Conservation (phyloP, 2,329 filamentous ascomycete species). For the Diaporthe destruens region DNA sequence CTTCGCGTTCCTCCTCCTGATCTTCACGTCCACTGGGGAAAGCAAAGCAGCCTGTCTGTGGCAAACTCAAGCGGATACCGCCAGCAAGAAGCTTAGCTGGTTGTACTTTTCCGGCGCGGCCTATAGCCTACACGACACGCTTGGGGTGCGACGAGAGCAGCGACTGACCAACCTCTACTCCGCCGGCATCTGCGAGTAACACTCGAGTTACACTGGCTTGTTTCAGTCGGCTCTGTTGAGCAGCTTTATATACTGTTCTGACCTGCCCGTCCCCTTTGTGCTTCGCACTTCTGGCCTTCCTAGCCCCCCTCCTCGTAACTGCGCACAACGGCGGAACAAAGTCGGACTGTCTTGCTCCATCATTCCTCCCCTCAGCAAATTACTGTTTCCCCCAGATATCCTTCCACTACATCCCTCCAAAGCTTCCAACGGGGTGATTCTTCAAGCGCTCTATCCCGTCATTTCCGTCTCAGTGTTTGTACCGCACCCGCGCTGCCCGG, state of each 20-base stretch:
- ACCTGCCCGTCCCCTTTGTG: slow-evolving; percentile 37
- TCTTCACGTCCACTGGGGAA: slow-evolving; percentile 8
- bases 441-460: slow-evolving; percentile 1
- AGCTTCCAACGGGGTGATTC: neutral
- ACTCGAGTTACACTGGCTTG: slow-evolving; percentile 42
- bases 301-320: slow-evolving; percentile 41
- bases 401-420: slow-evolving; percentile 8
- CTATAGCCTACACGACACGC: slow-evolving; percentile 27
- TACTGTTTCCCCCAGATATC: slow-evolving; percentile 41
- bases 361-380: slow-evolving; percentile 6
- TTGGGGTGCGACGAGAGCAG: slow-evolving; percentile 42
- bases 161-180: slow-evolving; percentile 38
- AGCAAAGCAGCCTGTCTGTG: slow-evolving; percentile 19
- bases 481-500: slow-evolving; percentile 21
- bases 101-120: slow-evolving; percentile 10
- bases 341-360: slow-evolving; percentile 43
- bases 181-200: slow-evolving; percentile 37
- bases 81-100: slow-evolving; percentile 25
- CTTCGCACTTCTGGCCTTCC: slow-evolving; percentile 40
- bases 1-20: slow-evolving; percentile 29
- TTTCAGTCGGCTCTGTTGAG: slow-evolving; percentile 41
- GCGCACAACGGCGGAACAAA: slow-evolving; percentile 45
- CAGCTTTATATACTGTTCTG: slow-evolving; percentile 42
- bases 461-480: neutral
- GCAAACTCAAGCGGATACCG: slow-evolving; percentile 6